Base-by-base conservation (phyloP, 163 green algal genomes). In the Botryococcus braunii region DNA sequence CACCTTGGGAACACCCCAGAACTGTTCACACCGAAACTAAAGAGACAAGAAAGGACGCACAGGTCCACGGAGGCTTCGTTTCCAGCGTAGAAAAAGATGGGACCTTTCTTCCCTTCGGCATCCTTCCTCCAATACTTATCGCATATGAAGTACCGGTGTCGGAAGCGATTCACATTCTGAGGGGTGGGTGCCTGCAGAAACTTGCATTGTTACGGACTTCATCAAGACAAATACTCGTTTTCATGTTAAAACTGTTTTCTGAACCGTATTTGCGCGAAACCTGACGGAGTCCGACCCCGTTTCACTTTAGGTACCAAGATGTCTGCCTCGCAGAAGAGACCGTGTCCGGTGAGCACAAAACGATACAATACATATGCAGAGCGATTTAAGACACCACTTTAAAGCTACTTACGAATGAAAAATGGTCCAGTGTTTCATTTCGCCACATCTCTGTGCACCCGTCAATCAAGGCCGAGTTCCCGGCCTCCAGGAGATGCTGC, bases 11-110 rank as follows among this genome's bases (percentile, higher is more conserved):
- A n/a, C n/a, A n/a, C n/a, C n/a, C n/a, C n/a, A n/a, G n/a, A n/a
- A n/a, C n/a, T n/a, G n/a, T n/a, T n/a, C n/a, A n/a, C n/a, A n/a
- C n/a, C n/a, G n/a, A n/a, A n/a, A n/a, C n/a, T n/a, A n/a, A n/a
- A n/a, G n/a, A n/a, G n/a, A n/a, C n/a, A n/a, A n/a, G n/a, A n/a
- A n/a, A n/a, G 25, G 2, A 34, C 74, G 65, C 59, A 87, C 70
- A 94, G 72, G 4, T 73, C 84, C 4, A 95, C 89, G 48, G 92
- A 83, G 23, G 87, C 88, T 62, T 96, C 88, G 63, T 96, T 96
- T 7, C 90, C 91, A 0, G 91, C 39, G 75, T 97, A 97, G 50
- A 97, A 90, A 62, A 95, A 97, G 9, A 97, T 85, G 1, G 89
- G 82, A 0, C 88, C 83, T 6, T 59, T 62, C 7, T 27, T 65